A percentile compares a stretch with the other conserved stretches of the same genome.
These are phyloP conservation scores for Penicillium sp. DNA, from an alignment of 2,329 filamentous ascomycete species.

Conservation along the genomic window DNA sequence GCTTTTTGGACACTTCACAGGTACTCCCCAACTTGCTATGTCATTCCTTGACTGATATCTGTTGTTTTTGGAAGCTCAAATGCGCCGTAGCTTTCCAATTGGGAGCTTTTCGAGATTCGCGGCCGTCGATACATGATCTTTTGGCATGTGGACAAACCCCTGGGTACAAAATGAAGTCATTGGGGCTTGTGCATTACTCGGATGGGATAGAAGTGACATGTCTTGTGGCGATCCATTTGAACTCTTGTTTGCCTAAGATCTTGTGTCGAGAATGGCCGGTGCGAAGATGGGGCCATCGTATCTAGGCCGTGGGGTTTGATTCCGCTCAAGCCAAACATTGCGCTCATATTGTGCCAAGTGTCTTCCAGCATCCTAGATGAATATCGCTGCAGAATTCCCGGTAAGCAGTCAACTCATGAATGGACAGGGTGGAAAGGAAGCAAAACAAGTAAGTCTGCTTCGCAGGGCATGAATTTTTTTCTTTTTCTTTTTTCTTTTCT, in stretches of 20 bases:
- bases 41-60: no score
- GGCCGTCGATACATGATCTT: no score
- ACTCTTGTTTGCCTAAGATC: neutral
- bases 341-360: neutral
- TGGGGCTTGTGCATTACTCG: no score
- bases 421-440: neutral
- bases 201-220: neutral
- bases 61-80: no score
- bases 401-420: neutral
- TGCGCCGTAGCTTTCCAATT: no score
- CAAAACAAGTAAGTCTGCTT: neutral
- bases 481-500: no score
- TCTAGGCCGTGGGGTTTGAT: neutral
- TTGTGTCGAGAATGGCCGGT: neutral
- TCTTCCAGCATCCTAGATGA: neutral
- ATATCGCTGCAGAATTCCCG: neutral
- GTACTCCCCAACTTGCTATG: no score
- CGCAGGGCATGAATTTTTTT: no score
- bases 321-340: neutral
- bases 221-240: neutral
- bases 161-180: no score
- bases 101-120: no score
- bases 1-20: no score
- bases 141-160: no score
- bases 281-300: neutral